Conservation (phyloP, 208 protist species). For the Phytomonas serpens region DNA sequence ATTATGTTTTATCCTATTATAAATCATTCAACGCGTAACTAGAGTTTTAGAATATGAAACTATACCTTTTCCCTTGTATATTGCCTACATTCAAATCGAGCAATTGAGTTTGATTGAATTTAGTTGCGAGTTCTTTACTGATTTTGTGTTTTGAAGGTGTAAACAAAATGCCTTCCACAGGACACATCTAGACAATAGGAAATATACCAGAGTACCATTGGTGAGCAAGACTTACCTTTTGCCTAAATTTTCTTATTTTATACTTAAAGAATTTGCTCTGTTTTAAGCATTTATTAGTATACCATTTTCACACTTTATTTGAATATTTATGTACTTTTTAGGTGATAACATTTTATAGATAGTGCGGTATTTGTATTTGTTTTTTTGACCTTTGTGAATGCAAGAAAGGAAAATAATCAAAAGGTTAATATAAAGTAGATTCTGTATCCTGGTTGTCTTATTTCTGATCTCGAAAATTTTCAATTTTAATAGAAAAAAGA, state of each 20-base stretch:
- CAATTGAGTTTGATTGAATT: not conserved
- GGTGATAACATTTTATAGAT: not conserved
- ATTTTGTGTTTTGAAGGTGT: not conserved
- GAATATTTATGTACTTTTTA: conserved; percentile 6
- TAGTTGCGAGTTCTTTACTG: not conserved
- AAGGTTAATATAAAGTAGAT: not conserved
- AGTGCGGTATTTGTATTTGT: not conserved
- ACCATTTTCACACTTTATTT: not conserved
- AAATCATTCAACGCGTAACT: not conserved
- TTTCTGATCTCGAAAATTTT: not conserved
- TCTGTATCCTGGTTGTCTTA: not conserved
- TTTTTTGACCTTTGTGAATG: not conserved
- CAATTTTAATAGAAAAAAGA: not conserved
- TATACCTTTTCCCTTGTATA: not conserved
- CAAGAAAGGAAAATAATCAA: not conserved
- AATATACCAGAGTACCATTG: conserved; percentile 7
- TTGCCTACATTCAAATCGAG: not conserved
- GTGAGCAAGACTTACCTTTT: not conserved
- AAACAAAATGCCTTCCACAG: not conserved
- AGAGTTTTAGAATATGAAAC: conserved; percentile 1
- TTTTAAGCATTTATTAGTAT: conserved; percentile 7
- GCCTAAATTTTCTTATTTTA: not conserved
- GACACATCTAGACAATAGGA: not conserved
- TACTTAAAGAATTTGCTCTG: conserved; percentile 1
- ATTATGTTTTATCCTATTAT: not conserved